phyloP scores from a whole-genome alignment of 345 rosid genomes.

The Cardamine chenopodiifolia region DNA sequence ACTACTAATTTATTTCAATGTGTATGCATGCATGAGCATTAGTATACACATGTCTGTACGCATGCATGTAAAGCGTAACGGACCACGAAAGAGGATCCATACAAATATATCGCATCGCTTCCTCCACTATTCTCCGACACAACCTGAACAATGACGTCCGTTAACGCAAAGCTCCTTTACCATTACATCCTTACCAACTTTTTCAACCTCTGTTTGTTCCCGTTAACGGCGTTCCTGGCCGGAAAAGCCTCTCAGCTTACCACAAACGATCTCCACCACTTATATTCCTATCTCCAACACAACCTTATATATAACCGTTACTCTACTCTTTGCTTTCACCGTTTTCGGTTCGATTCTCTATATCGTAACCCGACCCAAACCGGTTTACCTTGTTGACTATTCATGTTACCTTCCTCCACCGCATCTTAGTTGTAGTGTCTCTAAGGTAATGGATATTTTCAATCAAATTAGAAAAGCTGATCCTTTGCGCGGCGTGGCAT shows the following conservation, averaged over 20 bases:
- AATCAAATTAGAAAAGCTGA: slow-evolving; percentile 46
- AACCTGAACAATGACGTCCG: slow-evolving; percentile 34
- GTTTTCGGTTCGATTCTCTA: slow-evolving; percentile 30
- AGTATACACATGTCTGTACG: slow-evolving; percentile 38
- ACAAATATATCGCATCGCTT: slow-evolving; percentile 28
- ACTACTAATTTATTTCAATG: slow-evolving; percentile 36
- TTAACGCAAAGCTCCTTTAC: slow-evolving; percentile 36
- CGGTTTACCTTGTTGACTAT: slow-evolving; percentile 41
- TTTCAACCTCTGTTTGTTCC: slow-evolving; percentile 30
- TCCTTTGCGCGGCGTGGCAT: slow-evolving; percentile 35
- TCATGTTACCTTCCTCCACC: slow-evolving; percentile 42
- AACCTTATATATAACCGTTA: slow-evolving; percentile 14
- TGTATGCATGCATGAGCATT: slow-evolving; percentile 40
- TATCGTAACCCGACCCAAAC: slow-evolving; percentile 32
- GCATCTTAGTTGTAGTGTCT: slow-evolving; percentile 15
- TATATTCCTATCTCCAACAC: slow-evolving; percentile 32
- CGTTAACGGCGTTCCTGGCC: slow-evolving; percentile 33
- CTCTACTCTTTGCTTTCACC: not conserved
- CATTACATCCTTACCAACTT: slow-evolving; percentile 37
- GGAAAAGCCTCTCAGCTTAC: slow-evolving; percentile 31
- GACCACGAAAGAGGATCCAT: slow-evolving; percentile 33
- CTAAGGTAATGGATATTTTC: slow-evolving; percentile 31
- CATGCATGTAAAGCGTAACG: slow-evolving; percentile 35
- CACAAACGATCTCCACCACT: slow-evolving; percentile 16
- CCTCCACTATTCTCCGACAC: slow-evolving; percentile 25